Evolutionary conservation across 208 protist genomes (phyloP), one percentile per base, ranked within the genome.

Genomic region (Trypanosoma lewisi): DNA sequence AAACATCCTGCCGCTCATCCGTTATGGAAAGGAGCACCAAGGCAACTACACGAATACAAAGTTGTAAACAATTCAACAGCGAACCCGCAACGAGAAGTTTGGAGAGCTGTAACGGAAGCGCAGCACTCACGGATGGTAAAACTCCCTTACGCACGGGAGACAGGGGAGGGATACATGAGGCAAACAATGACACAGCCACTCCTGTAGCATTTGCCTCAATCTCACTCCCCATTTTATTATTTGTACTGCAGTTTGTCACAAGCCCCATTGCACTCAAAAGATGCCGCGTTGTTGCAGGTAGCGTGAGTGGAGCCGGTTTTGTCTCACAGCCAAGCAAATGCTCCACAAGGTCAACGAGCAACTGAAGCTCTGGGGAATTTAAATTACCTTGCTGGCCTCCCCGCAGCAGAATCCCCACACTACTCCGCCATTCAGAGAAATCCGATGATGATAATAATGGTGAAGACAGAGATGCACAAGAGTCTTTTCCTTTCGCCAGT

Each of bases 1-100:
- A 16, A 27, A 45, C 36, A 45, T 48, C 28, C 19, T 33, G 30
- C 14, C 27, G 30, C 14, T 36, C 50, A 19, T 9, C 25, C 31
- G 9, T 41, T 19, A 49, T 12, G 2, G 45, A 60, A 65, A 30
- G 58, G 7, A 74, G 50, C 11, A 65, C 58, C 4, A 72, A 19
- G 14, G 75, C 75, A 49, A 36, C 56, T n/a, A 73, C 53, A 31
- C 63, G 68, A 36, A 67, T 48, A 42, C 23, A 65, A 9, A 54
- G 49, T 12, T 48, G 9, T 37, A 48, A 39, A 51, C 80, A 88
- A 28, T 76, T 63, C 12, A 82, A 59, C 56, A 89, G 44, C 14
- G 73, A 65, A 2, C 85, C 85, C 28, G 76, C 78, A 25, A 87
- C 66, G n/a, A 94, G 70, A 17, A 94, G 65, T 68, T 89, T 89